Evolutionary conservation across 345 rosid species (phyloP).

Genomic region (Sisymbrium irio): DNA sequence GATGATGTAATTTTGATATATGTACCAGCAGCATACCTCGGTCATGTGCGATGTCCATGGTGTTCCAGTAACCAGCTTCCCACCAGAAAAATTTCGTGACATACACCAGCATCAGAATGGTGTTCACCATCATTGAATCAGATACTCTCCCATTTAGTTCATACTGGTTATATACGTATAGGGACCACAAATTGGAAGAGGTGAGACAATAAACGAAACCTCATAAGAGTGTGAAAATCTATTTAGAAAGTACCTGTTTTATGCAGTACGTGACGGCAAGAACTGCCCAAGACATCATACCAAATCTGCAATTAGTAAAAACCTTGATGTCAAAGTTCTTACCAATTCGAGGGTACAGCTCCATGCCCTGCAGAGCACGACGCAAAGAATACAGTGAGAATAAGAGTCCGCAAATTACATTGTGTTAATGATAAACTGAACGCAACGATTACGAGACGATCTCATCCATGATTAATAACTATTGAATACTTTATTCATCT

Average conservation of each 20-base stretch:
- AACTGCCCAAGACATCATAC: conserved; percentile 99
- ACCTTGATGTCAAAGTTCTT: conserved; percentile 95
- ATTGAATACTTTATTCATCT: not conserved
- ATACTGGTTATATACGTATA: conserved; percentile 51
- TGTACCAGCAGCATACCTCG: conserved; percentile 60
- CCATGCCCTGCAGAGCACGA: conserved; percentile 79
- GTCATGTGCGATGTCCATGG: conserved; percentile 99
- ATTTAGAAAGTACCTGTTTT: conserved; percentile 65
- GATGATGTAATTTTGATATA: not conserved
- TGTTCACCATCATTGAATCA: conserved; percentile 95
- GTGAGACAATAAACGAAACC: conserved; percentile 4
- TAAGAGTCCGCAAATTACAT: not conserved
- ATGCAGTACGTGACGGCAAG: conserved; percentile 97
- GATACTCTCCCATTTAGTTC: conserved; percentile 76
- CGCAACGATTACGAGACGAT: conserved; percentile 12
- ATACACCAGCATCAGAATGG: conserved; percentile 80
- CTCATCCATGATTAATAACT: not conserved
- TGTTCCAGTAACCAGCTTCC: conserved; percentile 99
- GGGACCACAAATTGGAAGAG: conserved; percentile 6
- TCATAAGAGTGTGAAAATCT: not conserved
- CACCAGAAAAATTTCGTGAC: conserved; percentile 97
- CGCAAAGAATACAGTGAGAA: conserved; percentile 17
- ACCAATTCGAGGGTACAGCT: conserved; percentile 96
- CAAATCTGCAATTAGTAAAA: conserved; percentile 97
- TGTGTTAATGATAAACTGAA: conserved; percentile 5